Evolutionary conservation across 805 yeast species (phyloP), one percentile per base, ranked within the genome.

Genomic region (Yarrowia phangngaensis): DNA sequence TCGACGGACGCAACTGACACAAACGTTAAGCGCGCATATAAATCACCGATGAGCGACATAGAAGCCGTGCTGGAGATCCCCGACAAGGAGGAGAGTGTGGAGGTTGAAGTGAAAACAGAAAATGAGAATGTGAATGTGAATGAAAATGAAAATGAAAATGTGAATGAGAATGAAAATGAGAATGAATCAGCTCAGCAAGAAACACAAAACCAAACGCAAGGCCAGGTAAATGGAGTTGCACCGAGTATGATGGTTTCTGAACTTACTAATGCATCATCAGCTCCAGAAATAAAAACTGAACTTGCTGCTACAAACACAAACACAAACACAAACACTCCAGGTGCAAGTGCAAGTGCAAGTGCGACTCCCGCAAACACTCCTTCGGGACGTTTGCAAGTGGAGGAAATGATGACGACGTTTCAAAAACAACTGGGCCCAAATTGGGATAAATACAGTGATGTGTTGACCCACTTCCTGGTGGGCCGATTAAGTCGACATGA

Each of bases 361-460:
- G n/a, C n/a, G n/a, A n/a, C n/a, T n/a, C n/a, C n/a, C 60, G 57
- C 68, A 50, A 62, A 24, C 27, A 9, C 9, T 9, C 27, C 27
- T 24, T 12, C 47, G 22, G 17, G 22, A 3, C 30, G 86, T 54
- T 66, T 81, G 15, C 84, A 82, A 41, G 71, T 83, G n/a, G 83
- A 80, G 50, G 58, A 64, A 1, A 70, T 88, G 51, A 85, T 89
- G 59, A 72, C 75, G 27, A 86, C 83, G 49, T 78, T 92, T 54
- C 89, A 85, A 55, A 73, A 73, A 47, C 72, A 74, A 52, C 64
- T 90, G 52, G 97, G 96, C 2, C 70, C 73, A 34, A 76, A 78
- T 38, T 90, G 98, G 98, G 90, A 82, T 54, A 75, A 74, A 52
- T 90, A 90, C 64, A 89, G 94, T 54, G 83, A 80, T 50, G 73